A percentile compares a stretch with the other conserved stretches of the same genome.
These are phyloP conservation scores for Pythium chondricola DNA, from an alignment of 352 stramenopile species.

Conservation along the genomic window DNA sequence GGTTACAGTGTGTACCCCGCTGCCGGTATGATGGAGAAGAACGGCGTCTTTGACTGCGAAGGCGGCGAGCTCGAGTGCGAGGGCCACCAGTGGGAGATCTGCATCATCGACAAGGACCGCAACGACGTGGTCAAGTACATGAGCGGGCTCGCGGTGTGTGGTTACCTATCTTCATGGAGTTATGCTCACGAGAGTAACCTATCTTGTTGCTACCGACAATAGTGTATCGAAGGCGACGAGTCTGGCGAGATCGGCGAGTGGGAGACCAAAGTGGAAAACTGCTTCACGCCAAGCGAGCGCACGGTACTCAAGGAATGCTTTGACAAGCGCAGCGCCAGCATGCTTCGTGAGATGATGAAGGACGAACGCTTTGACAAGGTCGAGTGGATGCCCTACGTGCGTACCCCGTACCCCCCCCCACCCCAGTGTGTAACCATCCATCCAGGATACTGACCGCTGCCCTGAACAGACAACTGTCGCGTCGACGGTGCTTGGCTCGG, in stretches of 20 bases:
- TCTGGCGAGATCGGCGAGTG: constrained; percentile 65
- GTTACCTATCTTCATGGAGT: neutral
- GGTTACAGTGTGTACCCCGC: constrained; percentile 52
- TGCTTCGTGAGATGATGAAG: constrained; percentile 63
- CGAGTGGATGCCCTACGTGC: constrained; percentile 75
- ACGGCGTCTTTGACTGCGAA: constrained; percentile 55
- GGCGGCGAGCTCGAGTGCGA: constrained; percentile 62
- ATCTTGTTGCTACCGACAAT: neutral
- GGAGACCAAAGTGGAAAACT: constrained; percentile 64
- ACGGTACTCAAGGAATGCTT: constrained; percentile 52
- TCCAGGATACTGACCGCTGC: neutral
- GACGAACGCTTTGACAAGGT: constrained; percentile 40
- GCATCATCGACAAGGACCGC: constrained; percentile 68
- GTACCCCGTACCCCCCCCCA: constrained; percentile 1
- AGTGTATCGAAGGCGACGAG: constrained; percentile 78
- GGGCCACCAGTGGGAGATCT: constrained; percentile 64
- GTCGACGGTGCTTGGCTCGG: constrained; percentile 47
- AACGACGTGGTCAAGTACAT: constrained; percentile 74
- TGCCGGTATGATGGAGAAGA: constrained; percentile 60
- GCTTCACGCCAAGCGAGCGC: constrained; percentile 55
- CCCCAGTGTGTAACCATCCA: neutral
- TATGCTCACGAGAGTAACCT: neutral
- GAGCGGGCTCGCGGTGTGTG: constrained; percentile 56
- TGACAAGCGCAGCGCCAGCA: constrained; percentile 38
- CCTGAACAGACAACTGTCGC: constrained; percentile 50